Evolutionary conservation across 2,329 filamentous ascomycete species (phyloP).

Genomic region (Fusarium marasasianum): DNA sequence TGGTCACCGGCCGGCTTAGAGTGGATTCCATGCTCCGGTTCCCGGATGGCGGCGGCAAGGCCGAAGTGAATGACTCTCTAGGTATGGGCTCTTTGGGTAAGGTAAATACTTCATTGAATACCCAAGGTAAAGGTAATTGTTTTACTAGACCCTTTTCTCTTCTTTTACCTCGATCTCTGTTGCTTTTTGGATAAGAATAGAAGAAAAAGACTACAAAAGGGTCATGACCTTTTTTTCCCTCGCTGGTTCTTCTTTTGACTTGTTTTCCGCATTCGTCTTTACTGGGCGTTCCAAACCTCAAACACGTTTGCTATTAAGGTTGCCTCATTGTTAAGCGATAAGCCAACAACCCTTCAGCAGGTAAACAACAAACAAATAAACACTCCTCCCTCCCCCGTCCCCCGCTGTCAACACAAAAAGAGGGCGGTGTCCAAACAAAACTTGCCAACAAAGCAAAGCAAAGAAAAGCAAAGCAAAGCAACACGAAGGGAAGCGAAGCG

Average conservation of each 20-base stretch:
- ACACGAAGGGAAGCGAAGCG: conserved; percentile 15
- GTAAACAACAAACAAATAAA: not conserved
- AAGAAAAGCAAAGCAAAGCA: conserved; percentile 4
- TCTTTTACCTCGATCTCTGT: not conserved
- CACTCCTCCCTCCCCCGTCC: not conserved
- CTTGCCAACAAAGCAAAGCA: not conserved
- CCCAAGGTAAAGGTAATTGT: not conserved
- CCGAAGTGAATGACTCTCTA: conserved; percentile 27
- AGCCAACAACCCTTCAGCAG: not conserved
- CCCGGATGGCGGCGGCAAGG: conserved; percentile 24
- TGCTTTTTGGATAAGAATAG: not conserved
- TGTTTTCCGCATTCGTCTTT: not conserved
- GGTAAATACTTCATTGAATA: not conserved
- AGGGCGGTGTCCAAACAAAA: conserved; percentile 6
- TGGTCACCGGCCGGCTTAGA: conserved; percentile 13
- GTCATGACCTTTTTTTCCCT: not conserved
- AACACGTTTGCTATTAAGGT: not conserved
- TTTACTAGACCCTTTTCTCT: not conserved
- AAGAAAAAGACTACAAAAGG: not conserved
- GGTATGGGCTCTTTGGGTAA: not conserved
- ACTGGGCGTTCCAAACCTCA: not conserved
- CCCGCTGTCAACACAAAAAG: not conserved
- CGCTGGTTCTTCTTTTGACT: not conserved
- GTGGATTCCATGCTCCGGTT: conserved; percentile 22
- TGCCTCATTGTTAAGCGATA: not conserved